Base-by-base conservation (phyloP, 2,329 filamentous ascomycete species). In the Aspergillus eucalypticola region DNA sequence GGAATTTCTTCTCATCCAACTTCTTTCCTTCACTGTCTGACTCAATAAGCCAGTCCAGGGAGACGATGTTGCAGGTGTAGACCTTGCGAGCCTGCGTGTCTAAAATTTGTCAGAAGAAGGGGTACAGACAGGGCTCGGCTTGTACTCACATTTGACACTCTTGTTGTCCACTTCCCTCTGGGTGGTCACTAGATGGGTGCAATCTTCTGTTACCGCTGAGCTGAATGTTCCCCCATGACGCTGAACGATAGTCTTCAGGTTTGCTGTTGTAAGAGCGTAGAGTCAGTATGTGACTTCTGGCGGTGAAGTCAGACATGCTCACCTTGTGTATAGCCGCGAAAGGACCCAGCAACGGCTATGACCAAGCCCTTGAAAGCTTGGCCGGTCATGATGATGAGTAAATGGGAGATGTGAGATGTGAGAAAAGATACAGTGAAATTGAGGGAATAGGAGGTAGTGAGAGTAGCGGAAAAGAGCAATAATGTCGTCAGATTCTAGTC, bases 1-100 rank as follows among this genome's bases (percentile, higher is more conserved):
- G 56, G 60, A 80, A 81, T 0, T 70, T 59, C 13, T 74, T 72
- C 57, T 79, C 78, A 8, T 77, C 66, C 8, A 81, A 67, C 32
- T 75, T 79, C 10, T 75, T 70, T 49, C 76, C 77, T 15, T 75
- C 72, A 13, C 75, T 63, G 39, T 83, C 75, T 21, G 82, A 86
- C n/a, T 87, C 82, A 2, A 83, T 64, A 4, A 90, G 76, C 89
- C 89, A 92, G 13, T 83, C 75, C 0, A 88, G 71, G 8, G 75
- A 79, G 25, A 91, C 82, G 49, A 91, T 80, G 2, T 80, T 80
- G 11, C 89, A 74, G 19, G 72, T 77, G 35, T 81, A 77, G 11
- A 77, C 66, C 8, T 77, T 71, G 4, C 81, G 84, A 15, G 82
- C 66, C 76, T 77, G 64, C 84, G 72, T 65, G 55, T 73, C 75